phyloP scores from a whole-genome alignment of 192 early-diverging fungal species.

The Mortierella hygrophila region DNA sequence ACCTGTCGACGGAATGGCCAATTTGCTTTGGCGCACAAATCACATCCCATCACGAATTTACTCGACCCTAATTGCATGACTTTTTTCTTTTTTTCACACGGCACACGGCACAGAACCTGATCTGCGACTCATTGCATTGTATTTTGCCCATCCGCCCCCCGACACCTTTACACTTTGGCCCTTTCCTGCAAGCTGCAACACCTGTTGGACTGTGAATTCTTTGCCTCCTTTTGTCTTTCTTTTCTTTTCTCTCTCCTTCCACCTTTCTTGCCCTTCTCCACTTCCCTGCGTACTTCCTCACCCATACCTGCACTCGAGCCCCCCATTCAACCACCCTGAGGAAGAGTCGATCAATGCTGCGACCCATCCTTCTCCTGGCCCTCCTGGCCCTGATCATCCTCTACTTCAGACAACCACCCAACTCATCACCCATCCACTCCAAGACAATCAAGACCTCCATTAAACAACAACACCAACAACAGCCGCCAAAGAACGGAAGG shows the following conservation, averaged over 20 bases:
- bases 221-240: not conserved
- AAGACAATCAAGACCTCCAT: not conserved
- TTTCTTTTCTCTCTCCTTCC: not conserved
- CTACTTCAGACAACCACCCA: constrained; percentile 19
- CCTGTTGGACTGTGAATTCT: not conserved
- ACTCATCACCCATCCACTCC: not conserved
- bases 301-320: not conserved
- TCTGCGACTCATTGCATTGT: too few relatives aligned
- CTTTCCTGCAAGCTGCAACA: too few relatives aligned
- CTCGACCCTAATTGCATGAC: too few relatives aligned
- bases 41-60: too few relatives aligned
- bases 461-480: not conserved
- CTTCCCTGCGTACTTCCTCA: not conserved
- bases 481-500: constrained; percentile 20
- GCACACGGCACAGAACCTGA: too few relatives aligned
- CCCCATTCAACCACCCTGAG: not conserved
- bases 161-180: too few relatives aligned
- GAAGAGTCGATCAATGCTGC: constrained; percentile 11
- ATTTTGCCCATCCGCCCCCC: too few relatives aligned
- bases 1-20: not conserved
- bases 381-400: constrained; percentile 27
- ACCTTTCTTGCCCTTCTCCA: not conserved
- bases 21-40: too few relatives aligned
- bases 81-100: too few relatives aligned
- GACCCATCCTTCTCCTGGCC: constrained; percentile 25